phyloP scores from a whole-genome alignment of 2,329 filamentous ascomycete genomes.

The Penicillium brevicompactum region DNA sequence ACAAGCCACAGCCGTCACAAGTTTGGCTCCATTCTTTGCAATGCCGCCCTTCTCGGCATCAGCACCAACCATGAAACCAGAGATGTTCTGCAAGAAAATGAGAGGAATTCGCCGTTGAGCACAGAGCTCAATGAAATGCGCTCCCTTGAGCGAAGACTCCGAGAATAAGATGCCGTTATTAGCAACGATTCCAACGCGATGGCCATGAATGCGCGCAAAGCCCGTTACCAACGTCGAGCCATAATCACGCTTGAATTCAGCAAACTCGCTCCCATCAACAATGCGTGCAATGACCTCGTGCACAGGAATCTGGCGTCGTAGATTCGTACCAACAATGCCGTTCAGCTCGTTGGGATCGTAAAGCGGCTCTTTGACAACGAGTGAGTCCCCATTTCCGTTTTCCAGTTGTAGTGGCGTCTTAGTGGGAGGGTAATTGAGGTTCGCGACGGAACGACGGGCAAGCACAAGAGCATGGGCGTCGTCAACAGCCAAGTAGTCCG shows the following conservation, averaged over 20 bases:
- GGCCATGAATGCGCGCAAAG: constrained; percentile 86
- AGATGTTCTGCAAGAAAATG: constrained; percentile 94
- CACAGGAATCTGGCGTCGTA: constrained; percentile 80
- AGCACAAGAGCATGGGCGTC: constrained; percentile 89
- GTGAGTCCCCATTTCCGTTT: constrained; percentile 11
- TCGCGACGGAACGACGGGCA: constrained; percentile 78
- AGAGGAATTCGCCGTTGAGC: constrained; percentile 85
- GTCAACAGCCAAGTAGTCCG: constrained; percentile 92
- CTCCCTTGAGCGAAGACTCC: constrained; percentile 84
- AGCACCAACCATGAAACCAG: constrained; percentile 95
- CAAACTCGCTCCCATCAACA: constrained; percentile 85
- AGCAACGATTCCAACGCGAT: constrained; percentile 88
- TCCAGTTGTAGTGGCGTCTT: constrained; percentile 32
- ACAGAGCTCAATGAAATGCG: constrained; percentile 96
- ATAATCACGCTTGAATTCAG: constrained; percentile 93
- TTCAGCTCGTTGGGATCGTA: constrained; percentile 78
- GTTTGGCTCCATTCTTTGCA: constrained; percentile 95
- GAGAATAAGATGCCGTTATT: constrained; percentile 97
- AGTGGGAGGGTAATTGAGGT: constrained; percentile 80
- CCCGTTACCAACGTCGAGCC: constrained; percentile 88
- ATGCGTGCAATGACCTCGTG: constrained; percentile 91
- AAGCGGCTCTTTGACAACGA: constrained; percentile 70
- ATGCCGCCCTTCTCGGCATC: constrained; percentile 94
- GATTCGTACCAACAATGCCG: constrained; percentile 87
- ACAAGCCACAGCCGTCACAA: constrained; percentile 92